A percentile compares a stretch with the other conserved stretches of the same genome.
Conservation (phyloP, 1,139 yeast species). For the Blastobotrys ciferrii region DNA sequence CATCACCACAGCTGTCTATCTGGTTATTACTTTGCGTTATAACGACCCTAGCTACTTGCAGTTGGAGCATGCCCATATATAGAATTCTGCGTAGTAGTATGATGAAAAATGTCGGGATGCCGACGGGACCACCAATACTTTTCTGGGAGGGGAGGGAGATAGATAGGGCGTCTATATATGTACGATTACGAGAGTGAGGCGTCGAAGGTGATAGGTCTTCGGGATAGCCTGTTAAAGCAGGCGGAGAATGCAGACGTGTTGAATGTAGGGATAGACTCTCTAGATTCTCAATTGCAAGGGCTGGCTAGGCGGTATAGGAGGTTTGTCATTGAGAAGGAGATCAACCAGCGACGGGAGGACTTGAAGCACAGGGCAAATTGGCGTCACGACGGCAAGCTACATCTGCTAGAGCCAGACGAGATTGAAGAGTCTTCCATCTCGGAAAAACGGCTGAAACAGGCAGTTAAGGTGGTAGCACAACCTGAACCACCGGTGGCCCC, state of each 20-base stretch:
- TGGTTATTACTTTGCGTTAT: too few species aligned
- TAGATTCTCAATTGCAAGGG: constrained; percentile 21
- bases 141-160: too few species aligned
- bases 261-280: constrained; percentile 15
- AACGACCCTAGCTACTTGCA: too few species aligned
- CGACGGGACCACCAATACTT: too few species aligned
- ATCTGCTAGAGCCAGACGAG: constrained; percentile 13
- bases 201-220: constrained; percentile 24
- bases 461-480: constrained; percentile 6
- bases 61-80: too few species aligned
- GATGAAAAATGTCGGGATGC: too few species aligned
- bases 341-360: constrained; percentile 17
- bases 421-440: constrained; percentile 11
- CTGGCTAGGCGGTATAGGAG: constrained; percentile 25
- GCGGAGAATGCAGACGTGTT: constrained; percentile 22
- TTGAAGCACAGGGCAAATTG: constrained; percentile 12
- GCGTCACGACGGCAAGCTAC: constrained; percentile 18
- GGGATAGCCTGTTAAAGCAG: constrained; percentile 25
- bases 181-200: constrained; percentile 22
- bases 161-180: background rate
- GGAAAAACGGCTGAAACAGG: constrained; percentile 10
- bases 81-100: too few species aligned
- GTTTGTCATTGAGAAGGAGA: constrained; percentile 24
- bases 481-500: constrained; percentile 7
- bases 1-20: too few species aligned